Conservation (phyloP, 2,329 filamentous ascomycete genomes). For the Exophiala mesophila region DNA sequence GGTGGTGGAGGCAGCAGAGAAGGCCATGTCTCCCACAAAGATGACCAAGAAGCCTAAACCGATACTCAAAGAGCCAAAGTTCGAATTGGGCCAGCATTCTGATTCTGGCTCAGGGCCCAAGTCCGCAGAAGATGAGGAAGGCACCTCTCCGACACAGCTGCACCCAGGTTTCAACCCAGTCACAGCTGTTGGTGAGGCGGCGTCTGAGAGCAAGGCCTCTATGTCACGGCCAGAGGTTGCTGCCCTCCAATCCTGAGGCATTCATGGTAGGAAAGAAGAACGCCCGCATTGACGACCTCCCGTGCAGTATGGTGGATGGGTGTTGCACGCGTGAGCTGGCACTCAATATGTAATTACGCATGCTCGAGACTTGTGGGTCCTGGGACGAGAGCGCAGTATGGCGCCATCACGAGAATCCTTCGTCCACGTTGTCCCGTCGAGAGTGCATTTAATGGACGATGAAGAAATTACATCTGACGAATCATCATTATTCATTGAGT, state of each 20-base stretch:
- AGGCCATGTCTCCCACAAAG: conserved; percentile 15
- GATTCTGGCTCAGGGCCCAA: background rate
- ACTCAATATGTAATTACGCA: no score
- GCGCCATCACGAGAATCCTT: no score
- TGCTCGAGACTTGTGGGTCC: no score
- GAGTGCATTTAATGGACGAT: no score
- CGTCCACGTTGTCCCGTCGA: no score
- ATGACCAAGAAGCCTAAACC: conserved; percentile 23
- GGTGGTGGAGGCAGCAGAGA: conserved; percentile 17
- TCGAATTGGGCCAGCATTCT: conserved; percentile 19
- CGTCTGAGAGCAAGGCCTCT: background rate
- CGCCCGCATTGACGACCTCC: no score
- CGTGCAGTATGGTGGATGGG: no score
- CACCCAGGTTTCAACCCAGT: background rate
- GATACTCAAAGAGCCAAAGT: conserved; percentile 25
- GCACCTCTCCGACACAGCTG: background rate
- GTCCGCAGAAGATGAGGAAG: conserved; percentile 11
- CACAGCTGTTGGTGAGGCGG: background rate
- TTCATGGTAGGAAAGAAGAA: no score
- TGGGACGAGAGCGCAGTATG: no score
- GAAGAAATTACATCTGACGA: no score
- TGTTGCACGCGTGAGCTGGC: no score
- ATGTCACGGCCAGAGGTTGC: background rate
- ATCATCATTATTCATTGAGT: no score
- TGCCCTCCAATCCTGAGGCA: background rate